Evolutionary conservation across 192 early-diverging fungal genomes (phyloP), one percentile per base, ranked within the genome.

Genomic region (Rhizoclosmatium globosum): DNA sequence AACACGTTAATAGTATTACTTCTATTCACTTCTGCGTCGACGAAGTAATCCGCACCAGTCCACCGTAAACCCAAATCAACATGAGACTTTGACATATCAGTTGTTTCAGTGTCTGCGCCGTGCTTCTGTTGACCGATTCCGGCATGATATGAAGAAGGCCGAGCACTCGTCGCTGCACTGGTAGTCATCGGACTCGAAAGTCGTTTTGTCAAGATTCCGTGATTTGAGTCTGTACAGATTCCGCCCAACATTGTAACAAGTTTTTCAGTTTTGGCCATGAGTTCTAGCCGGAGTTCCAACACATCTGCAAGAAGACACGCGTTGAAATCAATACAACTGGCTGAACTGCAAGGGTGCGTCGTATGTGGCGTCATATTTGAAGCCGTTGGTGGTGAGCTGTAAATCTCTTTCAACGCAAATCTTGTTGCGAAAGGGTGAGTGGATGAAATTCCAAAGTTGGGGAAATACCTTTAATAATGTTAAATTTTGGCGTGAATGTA

Each of bases 1-100:
- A 68, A 68, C 66, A 68, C 47, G 42, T 68, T 68, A 9, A 6
- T 45, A 4, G 21, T 9, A 21, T 9, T 41, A 41, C 66, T 68
- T 11, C 39, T 23, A 41, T 68, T 68, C 6, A 45, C 66, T 17
- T 39, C 39, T 9, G 43, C 66, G 46, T 68, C 66, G 39, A 45
- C 64, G 74, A 78, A 23, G 80, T 90, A 88, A 53, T 79, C 90
- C 74, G 79, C 85, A 39, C 82, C 84, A 50, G 85, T 82, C 71
- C 87, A 85, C 67, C 81, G 72, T 57, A 76, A 78, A 39, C 68
- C 83, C 50, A 84, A 83, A 47, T 73, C 66, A 66, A 82, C 67
- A 57, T 82, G 82, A 46, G 91, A 88, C 71, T 73, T 78, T 17
- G 50, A 7, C 31, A 31, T 31, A 31, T 31, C 31, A 41, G 57